Base-by-base conservation (phyloP, 2,329 filamentous ascomycete species). In the Magnaporthiopsis incrustans region DNA sequence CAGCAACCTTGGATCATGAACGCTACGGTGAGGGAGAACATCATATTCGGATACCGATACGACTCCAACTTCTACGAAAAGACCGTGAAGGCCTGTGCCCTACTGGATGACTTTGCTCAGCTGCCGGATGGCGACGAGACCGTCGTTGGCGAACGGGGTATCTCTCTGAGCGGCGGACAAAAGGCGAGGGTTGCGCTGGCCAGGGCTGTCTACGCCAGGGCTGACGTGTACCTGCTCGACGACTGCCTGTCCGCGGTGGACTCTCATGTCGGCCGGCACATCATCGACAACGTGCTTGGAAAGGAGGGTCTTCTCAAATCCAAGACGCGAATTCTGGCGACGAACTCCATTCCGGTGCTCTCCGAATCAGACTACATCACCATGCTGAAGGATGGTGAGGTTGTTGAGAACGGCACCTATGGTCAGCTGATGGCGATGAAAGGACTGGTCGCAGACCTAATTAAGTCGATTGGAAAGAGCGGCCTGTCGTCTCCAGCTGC, bases 1-100 rank as follows among this genome's bases (percentile, higher is more conserved):
- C 96, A 99, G 75, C 88, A 91, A 71, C 82, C 92, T 26, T 99
- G 96, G 95, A 90, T 99, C 63, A 94, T 98, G 88, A 99, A 99
- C 73, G 95, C 95, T 11, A 96, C 91, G 35, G 93, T 99, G 64
- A 91, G 92, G 70, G 95, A 99, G 73, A 99, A 99, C 73, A 97
- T 99, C 69, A 82, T 97, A 5, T 99, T 99, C 72, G 95, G 95
- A 1, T 92, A 99, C 77, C 88, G 91, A 60, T 97, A 90, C 81
- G 94, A 99, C 75, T 88, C 93, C 6, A 84, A 89, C 35, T 99
- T 99, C 76, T 99, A 99, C 77, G 91, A 98, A 64, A 88, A 90
- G 71, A 97, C 94, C 0, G 82, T 99, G 62, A 88, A 91, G 73
- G 94, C 95, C 57, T 99, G 96, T 74, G 95, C 95, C 59, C 81